phyloP scores from a whole-genome alignment of 2,329 filamentous ascomycete genomes.

The Metarhizium guizhouense region DNA sequence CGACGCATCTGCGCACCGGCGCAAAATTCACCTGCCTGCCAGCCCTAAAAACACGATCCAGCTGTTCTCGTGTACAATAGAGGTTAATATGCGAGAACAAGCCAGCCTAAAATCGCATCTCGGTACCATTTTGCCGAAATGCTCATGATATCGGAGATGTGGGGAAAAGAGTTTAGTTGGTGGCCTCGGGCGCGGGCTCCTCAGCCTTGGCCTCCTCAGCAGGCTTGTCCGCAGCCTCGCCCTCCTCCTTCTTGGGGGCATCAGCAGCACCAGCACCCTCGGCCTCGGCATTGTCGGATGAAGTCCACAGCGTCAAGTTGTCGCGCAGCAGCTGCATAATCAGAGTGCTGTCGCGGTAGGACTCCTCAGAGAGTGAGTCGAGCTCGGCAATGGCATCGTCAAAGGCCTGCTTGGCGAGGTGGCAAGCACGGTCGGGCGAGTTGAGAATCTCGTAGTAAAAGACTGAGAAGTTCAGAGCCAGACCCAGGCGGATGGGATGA shows the following conservation, averaged over 20 bases:
- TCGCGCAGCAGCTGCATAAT: constrained; percentile 99
- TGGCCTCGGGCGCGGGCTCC: constrained; percentile 34
- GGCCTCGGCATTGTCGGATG: constrained; percentile 76
- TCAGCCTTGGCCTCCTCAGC: constrained; percentile 36
- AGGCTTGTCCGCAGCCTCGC: constrained; percentile 32
- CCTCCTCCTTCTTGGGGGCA: constrained; percentile 52
- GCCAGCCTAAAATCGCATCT: constrained; percentile 21
- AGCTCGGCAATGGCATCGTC: constrained; percentile 98
- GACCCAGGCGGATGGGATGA: constrained; percentile 94
- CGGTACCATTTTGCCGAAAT: constrained; percentile 27
- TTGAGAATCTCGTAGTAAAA: constrained; percentile 99
- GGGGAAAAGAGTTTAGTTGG: constrained; percentile 38
- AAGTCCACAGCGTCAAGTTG: constrained; percentile 97
- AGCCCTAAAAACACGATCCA: constrained; percentile 22
- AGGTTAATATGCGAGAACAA: constrained; percentile 10
- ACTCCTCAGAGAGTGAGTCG: constrained; percentile 94
- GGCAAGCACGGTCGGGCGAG: constrained; percentile 94
- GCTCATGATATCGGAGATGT: constrained; percentile 27
- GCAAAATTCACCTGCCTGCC: constrained; percentile 25
- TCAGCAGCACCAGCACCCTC: constrained; percentile 54
- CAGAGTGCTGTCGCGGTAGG: constrained; percentile 96
- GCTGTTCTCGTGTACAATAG: constrained; percentile 11
- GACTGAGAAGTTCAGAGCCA: constrained; percentile 97
- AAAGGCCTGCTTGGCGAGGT: constrained; percentile 97
- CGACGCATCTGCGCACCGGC: constrained; percentile 25